These are phyloP conservation scores for Hanseniaspora vineae DNA, from an alignment of 805 yeast genomes.

Conservation along the genomic window DNA sequence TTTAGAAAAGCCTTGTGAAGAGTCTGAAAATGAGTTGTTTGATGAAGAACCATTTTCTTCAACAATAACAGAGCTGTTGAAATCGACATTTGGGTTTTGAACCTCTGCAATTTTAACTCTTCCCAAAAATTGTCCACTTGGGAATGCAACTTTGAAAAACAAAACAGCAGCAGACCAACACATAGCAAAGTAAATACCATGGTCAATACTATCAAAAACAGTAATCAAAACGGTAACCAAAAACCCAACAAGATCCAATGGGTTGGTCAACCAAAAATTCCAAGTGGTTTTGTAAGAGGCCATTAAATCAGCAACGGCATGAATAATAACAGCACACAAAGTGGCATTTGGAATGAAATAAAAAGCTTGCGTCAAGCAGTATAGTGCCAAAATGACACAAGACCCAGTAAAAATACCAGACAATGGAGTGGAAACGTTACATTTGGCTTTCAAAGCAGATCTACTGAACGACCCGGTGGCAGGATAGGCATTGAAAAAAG, in stretches of 20 bases:
- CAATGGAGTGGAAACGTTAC: constrained; percentile 89
- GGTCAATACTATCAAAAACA: constrained; percentile 68
- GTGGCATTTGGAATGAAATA: constrained; percentile 86
- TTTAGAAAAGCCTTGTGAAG: not conserved
- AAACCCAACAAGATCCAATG: constrained; percentile 64
- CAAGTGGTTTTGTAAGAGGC: constrained; percentile 56
- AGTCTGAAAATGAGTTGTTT: constrained; percentile 5
- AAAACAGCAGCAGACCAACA: constrained; percentile 69
- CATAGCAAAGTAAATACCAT: constrained; percentile 84
- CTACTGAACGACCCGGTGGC: constrained; percentile 94
- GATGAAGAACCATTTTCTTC: constrained; percentile 2
- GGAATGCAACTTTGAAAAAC: constrained; percentile 63
- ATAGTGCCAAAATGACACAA: constrained; percentile 77
- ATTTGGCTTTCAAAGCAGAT: constrained; percentile 86
- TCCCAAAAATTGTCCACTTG: constrained; percentile 76
- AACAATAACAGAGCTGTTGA: constrained; percentile 5
- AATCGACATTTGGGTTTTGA: constrained; percentile 41
- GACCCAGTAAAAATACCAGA: constrained; percentile 87
- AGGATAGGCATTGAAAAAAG: constrained; percentile 88
- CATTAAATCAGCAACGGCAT: constrained; percentile 79
- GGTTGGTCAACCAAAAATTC: constrained; percentile 59
- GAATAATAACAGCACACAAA: constrained; percentile 77
- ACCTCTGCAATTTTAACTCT: constrained; percentile 60
- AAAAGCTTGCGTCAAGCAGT: constrained; percentile 72
- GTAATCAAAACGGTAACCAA: constrained; percentile 60